phyloP scores from a whole-genome alignment of 345 rosid genomes.

The Trapa bicornis region DNA sequence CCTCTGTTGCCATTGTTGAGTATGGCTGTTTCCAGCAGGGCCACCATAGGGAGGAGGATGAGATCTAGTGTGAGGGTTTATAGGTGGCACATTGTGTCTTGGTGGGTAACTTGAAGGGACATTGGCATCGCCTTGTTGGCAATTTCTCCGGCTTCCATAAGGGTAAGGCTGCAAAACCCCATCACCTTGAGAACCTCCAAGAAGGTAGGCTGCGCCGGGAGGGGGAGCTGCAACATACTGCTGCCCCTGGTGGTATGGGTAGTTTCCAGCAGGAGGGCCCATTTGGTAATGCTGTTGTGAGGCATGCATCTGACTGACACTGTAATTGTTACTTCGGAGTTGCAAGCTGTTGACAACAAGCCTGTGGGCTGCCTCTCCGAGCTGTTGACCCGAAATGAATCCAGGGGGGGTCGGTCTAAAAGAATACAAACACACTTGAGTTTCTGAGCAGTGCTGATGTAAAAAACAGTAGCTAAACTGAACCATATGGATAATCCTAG shows the following conservation, averaged over 20 bases:
- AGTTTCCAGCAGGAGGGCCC: neutral
- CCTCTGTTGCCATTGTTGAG: neutral
- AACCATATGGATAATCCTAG: neutral
- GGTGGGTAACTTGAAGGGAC: conserved; percentile 8
- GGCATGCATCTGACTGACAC: conserved; percentile 19
- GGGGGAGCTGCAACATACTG: conserved; percentile 2
- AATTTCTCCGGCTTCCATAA: neutral
- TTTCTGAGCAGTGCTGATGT: neutral
- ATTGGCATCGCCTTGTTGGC: conserved; percentile 11
- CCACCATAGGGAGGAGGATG: conserved; percentile 16
- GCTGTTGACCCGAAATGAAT: conserved; percentile 44
- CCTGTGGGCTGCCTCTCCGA: conserved; percentile 63
- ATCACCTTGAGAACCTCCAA: conserved; percentile 5
- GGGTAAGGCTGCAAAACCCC: neutral
- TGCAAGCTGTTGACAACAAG: conserved; percentile 54
- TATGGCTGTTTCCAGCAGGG: neutral
- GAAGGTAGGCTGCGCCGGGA: conserved; percentile 14
- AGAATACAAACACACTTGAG: neutral
- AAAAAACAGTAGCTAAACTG: neutral
- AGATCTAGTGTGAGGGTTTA: conserved; percentile 4
- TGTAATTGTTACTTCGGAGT: conserved; percentile 15
- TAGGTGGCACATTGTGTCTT: too few relatives aligned
- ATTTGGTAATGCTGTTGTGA: conserved; percentile 20
- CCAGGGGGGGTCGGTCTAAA: conserved; percentile 58
- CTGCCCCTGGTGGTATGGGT: neutral